A percentile compares a stretch with the other conserved stretches of the same genome.
These are phyloP conservation scores for Prunus davidiana DNA, from an alignment of 306 rosid species.

Conservation along the genomic window DNA sequence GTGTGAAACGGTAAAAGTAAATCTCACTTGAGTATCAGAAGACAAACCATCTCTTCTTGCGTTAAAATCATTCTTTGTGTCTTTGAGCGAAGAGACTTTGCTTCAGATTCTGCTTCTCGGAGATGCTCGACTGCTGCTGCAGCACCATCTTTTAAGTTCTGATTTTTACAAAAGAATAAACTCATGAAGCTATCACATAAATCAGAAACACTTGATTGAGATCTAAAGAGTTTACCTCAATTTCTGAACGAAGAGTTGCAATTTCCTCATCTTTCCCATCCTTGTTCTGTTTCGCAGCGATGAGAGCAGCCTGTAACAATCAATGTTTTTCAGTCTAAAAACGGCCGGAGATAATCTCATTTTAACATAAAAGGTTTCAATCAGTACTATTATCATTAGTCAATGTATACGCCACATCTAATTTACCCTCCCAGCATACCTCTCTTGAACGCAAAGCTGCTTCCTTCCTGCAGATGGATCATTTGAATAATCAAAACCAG, in stretches of 20 bases:
- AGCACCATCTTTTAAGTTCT: constrained; percentile 86
- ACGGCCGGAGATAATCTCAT: background rate
- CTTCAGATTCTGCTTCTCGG: constrained; percentile 91
- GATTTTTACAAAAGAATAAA: constrained; percentile 19
- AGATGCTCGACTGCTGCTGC: constrained; percentile 68
- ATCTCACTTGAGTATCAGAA: constrained; percentile 20
- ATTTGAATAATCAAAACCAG: constrained; percentile 27
- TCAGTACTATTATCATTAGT: background rate
- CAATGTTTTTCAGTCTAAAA: constrained; percentile 29
- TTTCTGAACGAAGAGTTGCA: constrained; percentile 69
- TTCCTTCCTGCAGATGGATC: constrained; percentile 79
- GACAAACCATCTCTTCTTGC: constrained; percentile 96
- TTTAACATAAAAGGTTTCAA: background rate
- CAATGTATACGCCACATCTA: background rate
- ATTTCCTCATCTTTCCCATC: constrained; percentile 78
- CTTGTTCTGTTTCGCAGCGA: constrained; percentile 81
- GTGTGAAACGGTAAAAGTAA: background rate
- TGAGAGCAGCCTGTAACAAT: constrained; percentile 76
- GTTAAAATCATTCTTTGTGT: constrained; percentile 97
- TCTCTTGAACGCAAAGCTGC: constrained; percentile 94
- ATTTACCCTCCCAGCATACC: constrained; percentile 45
- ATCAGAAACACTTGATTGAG: constrained; percentile 11
- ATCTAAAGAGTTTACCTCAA: constrained; percentile 52
- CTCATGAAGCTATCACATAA: constrained; percentile 19
- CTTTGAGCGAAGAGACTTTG: constrained; percentile 81